Evolutionary conservation across 2,329 filamentous ascomycete species (phyloP).

Genomic region (Scytalidium lignicola): DNA sequence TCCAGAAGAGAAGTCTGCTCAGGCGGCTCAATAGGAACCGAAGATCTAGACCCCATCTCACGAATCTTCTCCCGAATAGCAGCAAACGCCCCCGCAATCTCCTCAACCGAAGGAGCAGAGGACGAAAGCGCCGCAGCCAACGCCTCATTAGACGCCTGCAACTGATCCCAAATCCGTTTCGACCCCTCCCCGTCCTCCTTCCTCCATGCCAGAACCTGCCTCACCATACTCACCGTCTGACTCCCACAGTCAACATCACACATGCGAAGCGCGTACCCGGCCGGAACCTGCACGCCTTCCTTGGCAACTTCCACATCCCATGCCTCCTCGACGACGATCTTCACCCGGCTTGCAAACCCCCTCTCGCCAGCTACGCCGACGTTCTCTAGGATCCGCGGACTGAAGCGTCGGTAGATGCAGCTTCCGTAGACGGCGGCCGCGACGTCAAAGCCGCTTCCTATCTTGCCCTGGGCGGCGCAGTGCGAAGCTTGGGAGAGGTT

Average conservation of each 20-base stretch:
- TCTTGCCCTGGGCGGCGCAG: conserved; percentile 93
- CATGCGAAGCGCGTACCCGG: conserved; percentile 76
- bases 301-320: conserved; percentile 82
- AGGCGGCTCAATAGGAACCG: conserved; percentile 82
- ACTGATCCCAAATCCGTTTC: conserved; percentile 63
- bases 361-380: conserved; percentile 62
- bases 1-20: conserved; percentile 83
- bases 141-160: conserved; percentile 70
- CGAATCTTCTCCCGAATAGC: conserved; percentile 60
- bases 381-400: conserved; percentile 63
- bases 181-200: conserved; percentile 59
- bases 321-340: conserved; percentile 55
- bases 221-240: conserved; percentile 93
- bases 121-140: conserved; percentile 59
- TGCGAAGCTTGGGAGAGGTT: conserved; percentile 92
- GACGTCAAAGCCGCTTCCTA: conserved; percentile 93
- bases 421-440: conserved; percentile 89
- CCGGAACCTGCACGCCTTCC: conserved; percentile 64
- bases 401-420: conserved; percentile 89
- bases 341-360: conserved; percentile 63
- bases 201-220: conserved; percentile 81
- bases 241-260: conserved; percentile 95
- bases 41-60: conserved; percentile 67
- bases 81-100: conserved; percentile 42
- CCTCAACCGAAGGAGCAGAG: conserved; percentile 37